Evolutionary conservation across 345 rosid species (phyloP), one percentile per base, ranked within the genome.

Genomic region (Chamaenerion angustifolium): DNA sequence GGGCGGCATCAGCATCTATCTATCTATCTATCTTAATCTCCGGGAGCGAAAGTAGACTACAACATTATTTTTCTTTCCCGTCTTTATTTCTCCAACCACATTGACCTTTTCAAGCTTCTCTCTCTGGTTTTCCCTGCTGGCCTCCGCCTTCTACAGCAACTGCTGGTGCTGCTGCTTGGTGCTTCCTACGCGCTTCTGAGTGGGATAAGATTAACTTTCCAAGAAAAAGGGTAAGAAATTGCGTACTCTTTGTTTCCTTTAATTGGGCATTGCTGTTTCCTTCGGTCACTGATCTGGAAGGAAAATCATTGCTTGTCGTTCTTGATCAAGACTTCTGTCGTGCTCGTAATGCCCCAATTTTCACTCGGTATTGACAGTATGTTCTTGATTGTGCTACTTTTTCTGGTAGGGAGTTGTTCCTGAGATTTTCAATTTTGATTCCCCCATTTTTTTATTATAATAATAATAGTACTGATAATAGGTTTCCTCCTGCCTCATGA

Each of bases 131-230:
- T 48, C 56, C 14, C 56, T 23, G n/a, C 49, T 49, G 40, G 45
- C 56, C 25, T 27, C 23, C 51, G 51, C 54, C 45, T 45, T 41
- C 40, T 52, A 57, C 57, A 18, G 35, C 50, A 47, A n/a, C n/a
- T n/a, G n/a, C n/a, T n/a, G n/a, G n/a, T 12, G 52, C n/a, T n/a
- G n/a, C 25, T 21, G 25, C 25, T 21, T 2, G 25, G 53, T 27
- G 53, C 53, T 5, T 12, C 1, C 15, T 6, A 49, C 53, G 53
- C 53, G 53, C 53, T 49, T 49, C 1, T 25, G 53, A 49, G 37
- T 12, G 40, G 10, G 42, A 13, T 25, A 12, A 27, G 42, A 40
- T 48, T 40, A 21, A 12, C 1, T 13, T 16, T 12, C 12, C 10
- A 15, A 13, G 19, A 25, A 17, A 27, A 11, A 13, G 13, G 6